Evolutionary conservation across 805 yeast genomes (phyloP).

Genomic region (Yamadazyma philogaea): DNA sequence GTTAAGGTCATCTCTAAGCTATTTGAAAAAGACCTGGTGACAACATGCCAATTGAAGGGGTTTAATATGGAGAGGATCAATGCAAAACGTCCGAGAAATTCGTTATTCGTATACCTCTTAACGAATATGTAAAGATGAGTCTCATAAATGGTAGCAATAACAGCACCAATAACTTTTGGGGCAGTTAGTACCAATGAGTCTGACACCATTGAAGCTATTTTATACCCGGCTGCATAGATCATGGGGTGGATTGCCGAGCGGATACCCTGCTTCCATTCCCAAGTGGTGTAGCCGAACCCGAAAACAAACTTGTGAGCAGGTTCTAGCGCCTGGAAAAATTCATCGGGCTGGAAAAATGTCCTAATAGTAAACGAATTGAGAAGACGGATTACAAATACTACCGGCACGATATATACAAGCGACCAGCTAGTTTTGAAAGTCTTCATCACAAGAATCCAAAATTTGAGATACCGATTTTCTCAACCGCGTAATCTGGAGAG

Average conservation of each 20-base stretch:
- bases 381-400: slow-evolving; percentile 19
- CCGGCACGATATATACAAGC: neutral
- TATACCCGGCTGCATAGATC: slow-evolving; percentile 50
- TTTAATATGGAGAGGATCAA: slow-evolving; percentile 54
- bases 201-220: slow-evolving; percentile 24
- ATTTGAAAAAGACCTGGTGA: slow-evolving; percentile 84
- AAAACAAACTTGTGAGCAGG: slow-evolving; percentile 78
- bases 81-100: slow-evolving; percentile 37
- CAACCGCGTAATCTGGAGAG: slow-evolving; percentile 5
- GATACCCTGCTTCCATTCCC: slow-evolving; percentile 88
- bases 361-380: slow-evolving; percentile 58
- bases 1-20: slow-evolving; percentile 75
- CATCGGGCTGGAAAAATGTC: slow-evolving; percentile 96
- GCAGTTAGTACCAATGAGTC: slow-evolving; percentile 31
- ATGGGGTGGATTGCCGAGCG: slow-evolving; percentile 81
- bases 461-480: neutral
- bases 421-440: neutral
- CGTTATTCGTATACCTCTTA: slow-evolving; percentile 29
- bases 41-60: slow-evolving; percentile 78
- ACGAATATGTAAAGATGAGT: slow-evolving; percentile 51
- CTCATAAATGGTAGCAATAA: slow-evolving; percentile 73
- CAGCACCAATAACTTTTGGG: slow-evolving; percentile 71
- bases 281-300: slow-evolving; percentile 81
- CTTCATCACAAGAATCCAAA: neutral
- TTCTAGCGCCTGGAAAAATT: slow-evolving; percentile 87